Evolutionary conservation across 257 asterid genomes (phyloP), one percentile per base, ranked within the genome.

Genomic region (Lycium barbarum): DNA sequence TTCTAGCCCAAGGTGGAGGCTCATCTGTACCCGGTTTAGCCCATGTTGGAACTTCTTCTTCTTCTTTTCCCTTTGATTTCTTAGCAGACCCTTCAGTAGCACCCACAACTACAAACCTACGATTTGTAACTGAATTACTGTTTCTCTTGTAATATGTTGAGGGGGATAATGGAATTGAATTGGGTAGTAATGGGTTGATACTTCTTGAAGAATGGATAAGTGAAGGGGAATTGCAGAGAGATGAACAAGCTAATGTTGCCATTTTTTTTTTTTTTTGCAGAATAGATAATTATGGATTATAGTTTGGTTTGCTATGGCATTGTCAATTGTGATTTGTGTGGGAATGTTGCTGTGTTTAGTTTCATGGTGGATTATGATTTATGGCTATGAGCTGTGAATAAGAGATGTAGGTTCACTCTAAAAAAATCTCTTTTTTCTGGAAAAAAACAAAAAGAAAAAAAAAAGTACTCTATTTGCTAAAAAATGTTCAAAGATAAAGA

Each of bases 1-100:
- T 83, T 36, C 94, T 91, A 62, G 98, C 98, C 98, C 99, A 97
- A 7, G 99, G 98, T 0, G 98, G 98, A 43, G 89, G 93, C 71
- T 95, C 98, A 47, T 94, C 94, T 0, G 99, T 89, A 86, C 86
- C 96, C 72, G 97, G 97, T 82, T 72, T 88, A 33, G 99, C 98
- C 98, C 98, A 97, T 1, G 97, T 89, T 74, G 98, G 97, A 70
- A 88, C 91, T 40, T 81, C 88, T 36, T 43, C 93, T 2, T 70
- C 54, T 33, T 51, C 85, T 70, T 74, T 87, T 3, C 45, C 83
- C 87, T 54, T 80, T 82, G 89, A 88, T 7, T 93, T 90, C 81
- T 91, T 89, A n/a, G 91, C 91, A 86, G 97, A 91, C 54, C 91
- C 92, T 85, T 88, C 91, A 2, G 93, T 84, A 63, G 90, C 89